Percentiles rank a stretch among this genome's conserved stretches.
These are phyloP conservation scores for Ganoderma sp. DNA, from an alignment of 1,284 basidiomycete species.

Conservation along the genomic window DNA sequence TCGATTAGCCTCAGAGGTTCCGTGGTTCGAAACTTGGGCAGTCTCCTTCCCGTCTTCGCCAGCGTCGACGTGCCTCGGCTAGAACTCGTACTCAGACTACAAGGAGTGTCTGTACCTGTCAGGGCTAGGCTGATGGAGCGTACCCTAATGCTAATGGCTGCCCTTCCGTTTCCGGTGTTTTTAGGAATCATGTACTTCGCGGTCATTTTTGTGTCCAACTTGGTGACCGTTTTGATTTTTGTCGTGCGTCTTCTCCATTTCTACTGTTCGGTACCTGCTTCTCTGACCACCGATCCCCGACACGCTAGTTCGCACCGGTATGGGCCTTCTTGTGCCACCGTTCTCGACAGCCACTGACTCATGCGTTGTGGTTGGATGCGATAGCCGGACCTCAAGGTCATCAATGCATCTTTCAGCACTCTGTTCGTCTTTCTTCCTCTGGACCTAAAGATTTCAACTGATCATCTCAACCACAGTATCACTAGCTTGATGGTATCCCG, in stretches of 20 bases:
- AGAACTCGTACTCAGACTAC: not conserved
- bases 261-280: not conserved
- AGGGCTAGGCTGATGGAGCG: not conserved
- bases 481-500: constrained; percentile 39
- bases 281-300: not conserved
- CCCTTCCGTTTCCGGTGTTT: not conserved
- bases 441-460: not conserved
- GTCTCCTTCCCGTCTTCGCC: not conserved
- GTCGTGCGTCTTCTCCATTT: constrained; percentile 29
- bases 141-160: constrained; percentile 3
- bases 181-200: constrained; percentile 39
- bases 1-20: constrained; percentile 2
- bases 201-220: constrained; percentile 36
- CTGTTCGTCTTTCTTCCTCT: constrained; percentile 21
- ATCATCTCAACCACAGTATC: constrained; percentile 24
- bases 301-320: constrained; percentile 30
- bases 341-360: constrained; percentile 9
- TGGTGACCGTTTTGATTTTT: constrained; percentile 37
- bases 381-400: constrained; percentile 37
- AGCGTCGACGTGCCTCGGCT: not conserved
- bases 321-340: constrained; percentile 13
- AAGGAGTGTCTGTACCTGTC: constrained; percentile 7
- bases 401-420: constrained; percentile 39
- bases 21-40: not conserved
- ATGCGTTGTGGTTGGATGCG: not conserved